Percentiles rank a stretch among this genome's conserved stretches.
phyloP scores from a whole-genome alignment of 1,284 basidiomycete species.

The Ustilago trichophora region DNA sequence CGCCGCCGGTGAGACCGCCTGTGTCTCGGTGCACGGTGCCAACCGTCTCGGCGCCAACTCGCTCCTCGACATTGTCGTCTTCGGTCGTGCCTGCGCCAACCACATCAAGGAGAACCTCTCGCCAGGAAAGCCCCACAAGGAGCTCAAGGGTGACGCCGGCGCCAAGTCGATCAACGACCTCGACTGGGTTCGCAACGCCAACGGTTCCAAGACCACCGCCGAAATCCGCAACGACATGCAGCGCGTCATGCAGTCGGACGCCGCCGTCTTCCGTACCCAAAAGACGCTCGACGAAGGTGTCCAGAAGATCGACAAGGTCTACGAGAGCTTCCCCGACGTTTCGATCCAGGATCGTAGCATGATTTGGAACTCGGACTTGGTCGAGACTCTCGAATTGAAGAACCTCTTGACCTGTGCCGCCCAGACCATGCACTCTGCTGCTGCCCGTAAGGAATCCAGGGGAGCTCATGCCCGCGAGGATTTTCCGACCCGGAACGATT shows the following conservation, averaged over 20 bases:
- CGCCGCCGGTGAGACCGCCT: conserved; percentile 98
- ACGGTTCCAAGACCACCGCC: conserved; percentile 85
- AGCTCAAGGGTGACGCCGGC: conserved; percentile 86
- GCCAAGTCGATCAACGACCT: conserved; percentile 85
- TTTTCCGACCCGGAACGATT: conserved; percentile 83
- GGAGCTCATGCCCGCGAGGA: conserved; percentile 98
- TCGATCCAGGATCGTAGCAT: conserved; percentile 97
- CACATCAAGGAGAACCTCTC: conserved; percentile 92
- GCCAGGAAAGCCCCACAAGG: conserved; percentile 90
- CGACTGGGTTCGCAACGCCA: conserved; percentile 80
- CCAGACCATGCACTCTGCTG: conserved; percentile 93
- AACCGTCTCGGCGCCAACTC: conserved; percentile 99
- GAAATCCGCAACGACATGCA: conserved; percentile 95
- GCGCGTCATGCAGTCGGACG: conserved; percentile 89
- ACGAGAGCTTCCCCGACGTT: conserved; percentile 86
- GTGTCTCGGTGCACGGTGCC: conserved; percentile 98
- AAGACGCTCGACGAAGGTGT: conserved; percentile 90
- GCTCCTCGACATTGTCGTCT: conserved; percentile 97
- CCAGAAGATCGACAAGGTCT: conserved; percentile 82
- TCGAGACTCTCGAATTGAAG: conserved; percentile 95
- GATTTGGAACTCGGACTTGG: conserved; percentile 90
- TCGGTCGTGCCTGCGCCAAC: conserved; percentile 96
- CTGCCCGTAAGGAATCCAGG: conserved; percentile 94
- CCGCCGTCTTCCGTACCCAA: conserved; percentile 78
- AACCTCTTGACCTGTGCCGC: conserved; percentile 94